Conservation (phyloP, 2,329 filamentous ascomycete species). For the Tolypocladium nubicola region DNA sequence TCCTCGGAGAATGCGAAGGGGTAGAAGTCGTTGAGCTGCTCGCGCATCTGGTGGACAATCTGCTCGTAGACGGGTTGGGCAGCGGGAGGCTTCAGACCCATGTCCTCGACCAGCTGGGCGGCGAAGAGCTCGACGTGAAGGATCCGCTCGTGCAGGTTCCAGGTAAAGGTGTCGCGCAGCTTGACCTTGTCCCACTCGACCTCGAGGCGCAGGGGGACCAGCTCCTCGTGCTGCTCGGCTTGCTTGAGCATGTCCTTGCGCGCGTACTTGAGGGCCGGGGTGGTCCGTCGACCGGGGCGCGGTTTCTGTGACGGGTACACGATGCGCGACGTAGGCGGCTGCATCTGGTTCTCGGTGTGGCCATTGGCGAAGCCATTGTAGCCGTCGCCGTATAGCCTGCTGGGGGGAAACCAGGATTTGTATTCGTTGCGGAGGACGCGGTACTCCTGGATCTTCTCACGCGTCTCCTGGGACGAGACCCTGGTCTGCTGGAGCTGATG, state of each 20-base stretch:
- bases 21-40: conserved; percentile 88
- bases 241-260: conserved; percentile 76
- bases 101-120: conserved; percentile 81
- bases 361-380: conserved; percentile 88
- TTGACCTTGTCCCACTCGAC: conserved; percentile 95
- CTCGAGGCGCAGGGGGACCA: conserved; percentile 84
- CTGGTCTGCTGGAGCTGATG: conserved; percentile 42
- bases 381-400: conserved; percentile 57
- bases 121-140: conserved; percentile 74
- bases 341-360: conserved; percentile 58
- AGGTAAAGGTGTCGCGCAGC: conserved; percentile 93
- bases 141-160: conserved; percentile 90
- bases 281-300: conserved; percentile 66
- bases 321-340: conserved; percentile 51
- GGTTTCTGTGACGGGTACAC: conserved; percentile 72
- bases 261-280: conserved; percentile 60
- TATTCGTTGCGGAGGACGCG: conserved; percentile 45
- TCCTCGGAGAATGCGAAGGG: conserved; percentile 86
- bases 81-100: conserved; percentile 66
- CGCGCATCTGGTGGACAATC: conserved; percentile 60
- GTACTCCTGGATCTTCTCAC: conserved; percentile 61
- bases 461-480: conserved; percentile 50
- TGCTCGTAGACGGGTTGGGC: conserved; percentile 52
- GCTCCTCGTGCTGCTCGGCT: conserved; percentile 81
- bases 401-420: conserved; percentile 44